A percentile compares a stretch with the other conserved stretches of the same genome.
These are phyloP conservation scores for Lecanosticta acicola DNA, from an alignment of 2,329 filamentous ascomycete species.

Conservation along the genomic window DNA sequence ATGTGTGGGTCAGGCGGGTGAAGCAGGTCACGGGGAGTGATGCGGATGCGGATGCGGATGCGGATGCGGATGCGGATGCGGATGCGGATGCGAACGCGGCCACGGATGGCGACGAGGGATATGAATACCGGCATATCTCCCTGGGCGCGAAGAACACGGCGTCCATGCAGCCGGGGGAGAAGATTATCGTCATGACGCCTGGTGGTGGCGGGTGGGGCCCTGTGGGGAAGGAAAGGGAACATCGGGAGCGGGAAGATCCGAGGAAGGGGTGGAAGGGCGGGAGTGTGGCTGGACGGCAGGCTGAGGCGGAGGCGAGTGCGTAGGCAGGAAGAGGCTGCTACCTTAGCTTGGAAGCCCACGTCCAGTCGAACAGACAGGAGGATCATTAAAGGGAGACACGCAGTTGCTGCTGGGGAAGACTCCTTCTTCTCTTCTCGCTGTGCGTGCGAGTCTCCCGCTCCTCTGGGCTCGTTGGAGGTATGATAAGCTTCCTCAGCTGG, in stretches of 20 bases:
- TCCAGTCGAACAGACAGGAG: no score
- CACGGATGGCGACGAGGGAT: constrained; percentile 18
- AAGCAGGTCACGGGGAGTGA: constrained; percentile 30
- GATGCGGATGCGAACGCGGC: constrained; percentile 6
- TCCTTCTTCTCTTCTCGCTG: no score
- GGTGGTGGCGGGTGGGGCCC: constrained; percentile 74
- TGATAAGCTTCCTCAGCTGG: no score
- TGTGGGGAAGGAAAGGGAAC: constrained; percentile 52
- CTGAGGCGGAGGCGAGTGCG: constrained; percentile 46
- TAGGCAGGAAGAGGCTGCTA: no score
- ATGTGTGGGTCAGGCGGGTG: constrained; percentile 78
- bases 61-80: constrained; percentile 8
- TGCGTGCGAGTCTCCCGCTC: no score
- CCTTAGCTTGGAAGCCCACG: no score
- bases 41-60: constrained; percentile 21
- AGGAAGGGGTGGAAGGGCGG: constrained; percentile 56
- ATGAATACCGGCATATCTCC: constrained; percentile 57
- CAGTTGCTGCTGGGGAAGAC: no score
- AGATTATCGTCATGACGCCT: constrained; percentile 71
- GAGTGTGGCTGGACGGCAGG: constrained; percentile 52
- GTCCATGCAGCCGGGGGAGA: constrained; percentile 67
- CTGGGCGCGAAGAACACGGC: constrained; percentile 76
- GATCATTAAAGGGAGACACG: no score
- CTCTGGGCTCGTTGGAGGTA: no score
- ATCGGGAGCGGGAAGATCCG: constrained; percentile 48